Percentiles rank a stretch among this genome's conserved stretches.
Evolutionary conservation across 768 basidiomycete species (phyloP).

Genomic region (Austroboletus eburneus): DNA sequence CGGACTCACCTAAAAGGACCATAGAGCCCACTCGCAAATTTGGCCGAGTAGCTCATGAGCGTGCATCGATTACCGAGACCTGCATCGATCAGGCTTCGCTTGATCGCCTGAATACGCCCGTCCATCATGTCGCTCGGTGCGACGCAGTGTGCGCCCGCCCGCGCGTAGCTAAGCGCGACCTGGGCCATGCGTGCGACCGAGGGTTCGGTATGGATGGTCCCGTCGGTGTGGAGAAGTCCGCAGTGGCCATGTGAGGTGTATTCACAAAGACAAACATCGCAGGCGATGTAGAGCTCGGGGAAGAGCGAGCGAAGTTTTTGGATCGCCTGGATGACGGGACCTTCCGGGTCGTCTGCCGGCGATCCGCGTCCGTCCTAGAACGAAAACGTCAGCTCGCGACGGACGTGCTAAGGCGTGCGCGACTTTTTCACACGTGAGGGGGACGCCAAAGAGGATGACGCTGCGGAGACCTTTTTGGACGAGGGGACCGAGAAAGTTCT

Average conservation of each 20-base stretch:
- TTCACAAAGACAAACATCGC: conserved; percentile 98
- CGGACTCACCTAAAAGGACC: conserved; percentile 84
- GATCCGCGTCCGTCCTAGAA: conserved; percentile 74
- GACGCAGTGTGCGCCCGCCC: conserved; percentile 96
- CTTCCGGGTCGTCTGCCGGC: conserved; percentile 83
- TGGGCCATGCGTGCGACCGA: conserved; percentile 88
- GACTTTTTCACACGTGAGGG: conserved; percentile 76
- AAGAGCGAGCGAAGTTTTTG: conserved; percentile 70
- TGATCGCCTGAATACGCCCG: conserved; percentile 87
- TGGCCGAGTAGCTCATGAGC: conserved; percentile 96
- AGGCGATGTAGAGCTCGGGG: conserved; percentile 84
- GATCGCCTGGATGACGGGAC: conserved; percentile 95
- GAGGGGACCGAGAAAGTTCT: conserved; percentile 80
- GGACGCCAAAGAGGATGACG: conserved; percentile 94
- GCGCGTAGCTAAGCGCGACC: conserved; percentile 88
- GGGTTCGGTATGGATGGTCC: conserved; percentile 70
- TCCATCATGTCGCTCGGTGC: conserved; percentile 99
- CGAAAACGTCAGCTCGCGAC: background rate
- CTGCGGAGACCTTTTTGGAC: conserved; percentile 86
- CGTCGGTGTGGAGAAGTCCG: conserved; percentile 70
- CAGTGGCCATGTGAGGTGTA: conserved; percentile 99
- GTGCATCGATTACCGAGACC: conserved; percentile 86
- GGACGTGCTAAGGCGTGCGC: conserved; percentile 25
- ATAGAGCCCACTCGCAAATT: conserved; percentile 93
- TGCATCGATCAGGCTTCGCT: conserved; percentile 74